Conservation (phyloP, 2,329 filamentous ascomycete species). For the Pestalotiopsis sp. region DNA sequence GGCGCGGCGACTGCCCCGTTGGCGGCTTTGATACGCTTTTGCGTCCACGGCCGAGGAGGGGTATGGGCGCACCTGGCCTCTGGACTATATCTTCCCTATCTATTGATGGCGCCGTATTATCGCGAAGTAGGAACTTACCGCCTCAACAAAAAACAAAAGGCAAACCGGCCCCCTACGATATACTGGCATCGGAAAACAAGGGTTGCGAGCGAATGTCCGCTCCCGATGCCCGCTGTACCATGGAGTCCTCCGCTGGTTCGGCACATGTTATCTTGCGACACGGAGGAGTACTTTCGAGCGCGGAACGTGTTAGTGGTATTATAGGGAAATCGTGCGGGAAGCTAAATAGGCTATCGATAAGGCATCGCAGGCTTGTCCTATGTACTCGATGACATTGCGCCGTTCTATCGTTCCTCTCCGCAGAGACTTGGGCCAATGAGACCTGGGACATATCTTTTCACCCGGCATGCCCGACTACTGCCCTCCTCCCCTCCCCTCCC, state of each 20-base stretch:
- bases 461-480: not conserved
- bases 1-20: not conserved
- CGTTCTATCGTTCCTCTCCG: not conserved
- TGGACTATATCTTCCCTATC: not conserved
- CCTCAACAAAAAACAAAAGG: not conserved
- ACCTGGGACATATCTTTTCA: not conserved
- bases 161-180: not conserved
- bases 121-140: not conserved
- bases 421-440: not conserved
- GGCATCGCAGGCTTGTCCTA: not conserved
- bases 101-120: not conserved
- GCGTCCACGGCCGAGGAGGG: not conserved
- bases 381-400: not conserved
- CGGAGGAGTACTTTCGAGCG: not conserved
- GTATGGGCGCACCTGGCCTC: not conserved
- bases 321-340: not conserved
- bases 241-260: not conserved
- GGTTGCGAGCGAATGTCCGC: not conserved
- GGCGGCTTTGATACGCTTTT: constrained; percentile 4
- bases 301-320: not conserved
- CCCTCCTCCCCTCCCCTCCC: not conserved
- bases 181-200: not conserved
- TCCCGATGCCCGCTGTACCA: not conserved
- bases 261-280: too few species aligned
- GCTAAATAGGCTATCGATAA: constrained; percentile 6